These are phyloP conservation scores for Alternaria arborescens DNA, from an alignment of 2,329 filamentous ascomycete species.

Conservation along the genomic window DNA sequence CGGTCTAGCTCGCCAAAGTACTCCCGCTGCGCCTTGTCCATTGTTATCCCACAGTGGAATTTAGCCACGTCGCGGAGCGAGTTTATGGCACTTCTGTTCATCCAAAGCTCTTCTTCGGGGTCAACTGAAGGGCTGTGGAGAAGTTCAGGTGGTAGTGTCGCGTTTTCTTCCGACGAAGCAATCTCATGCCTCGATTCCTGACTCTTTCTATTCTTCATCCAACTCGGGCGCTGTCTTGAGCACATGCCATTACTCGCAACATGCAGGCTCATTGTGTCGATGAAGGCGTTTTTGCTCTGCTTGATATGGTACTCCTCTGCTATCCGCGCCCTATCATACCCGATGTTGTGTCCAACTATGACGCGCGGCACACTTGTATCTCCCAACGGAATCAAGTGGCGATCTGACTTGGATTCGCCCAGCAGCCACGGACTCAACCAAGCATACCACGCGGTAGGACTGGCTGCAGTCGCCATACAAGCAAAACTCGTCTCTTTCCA, in stretches of 20 bases:
- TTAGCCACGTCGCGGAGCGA: constrained; percentile 94
- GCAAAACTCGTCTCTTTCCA: constrained; percentile 92
- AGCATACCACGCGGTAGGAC: constrained; percentile 91
- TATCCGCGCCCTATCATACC: constrained; percentile 89
- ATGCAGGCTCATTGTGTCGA: constrained; percentile 98
- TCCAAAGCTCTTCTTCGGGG: constrained; percentile 95
- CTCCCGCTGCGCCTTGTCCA: constrained; percentile 88
- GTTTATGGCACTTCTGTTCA: constrained; percentile 92
- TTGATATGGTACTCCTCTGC: constrained; percentile 86
- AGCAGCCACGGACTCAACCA: constrained; percentile 97
- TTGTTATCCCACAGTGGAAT: constrained; percentile 89
- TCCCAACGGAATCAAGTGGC: constrained; percentile 87
- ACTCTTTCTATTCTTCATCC: constrained; percentile 96
- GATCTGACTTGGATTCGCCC: constrained; percentile 81
- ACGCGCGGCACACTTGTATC: constrained; percentile 76
- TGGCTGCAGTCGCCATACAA: constrained; percentile 94
- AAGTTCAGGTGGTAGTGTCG: constrained; percentile 72
- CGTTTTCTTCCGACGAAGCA: constrained; percentile 69
- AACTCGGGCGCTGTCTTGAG: constrained; percentile 91
- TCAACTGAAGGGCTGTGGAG: constrained; percentile 74
- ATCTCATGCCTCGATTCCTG: constrained; percentile 83
- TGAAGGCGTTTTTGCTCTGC: constrained; percentile 84
- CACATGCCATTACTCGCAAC: constrained; percentile 99
- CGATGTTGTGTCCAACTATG: constrained; percentile 93
- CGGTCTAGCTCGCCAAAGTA: constrained; percentile 86